Percentiles rank a stretch among this genome's conserved stretches.
phyloP scores from a whole-genome alignment of 139 green algal species.

The Coelastrella sp. region DNA sequence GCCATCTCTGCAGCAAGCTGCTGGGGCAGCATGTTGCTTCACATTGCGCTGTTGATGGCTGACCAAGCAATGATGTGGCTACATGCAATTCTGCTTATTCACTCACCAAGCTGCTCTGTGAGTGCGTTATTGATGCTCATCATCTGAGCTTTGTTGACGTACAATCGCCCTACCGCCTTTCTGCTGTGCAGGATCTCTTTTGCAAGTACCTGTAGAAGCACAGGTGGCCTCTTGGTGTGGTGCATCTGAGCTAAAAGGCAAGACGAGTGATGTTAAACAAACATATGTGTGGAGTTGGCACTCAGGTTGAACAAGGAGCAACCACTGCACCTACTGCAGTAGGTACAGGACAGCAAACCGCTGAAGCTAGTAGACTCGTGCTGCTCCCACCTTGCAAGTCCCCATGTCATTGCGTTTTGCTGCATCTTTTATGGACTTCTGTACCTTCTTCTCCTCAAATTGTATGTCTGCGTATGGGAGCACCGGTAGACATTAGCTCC shows the following conservation, averaged over 20 bases:
- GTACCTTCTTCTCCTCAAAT: constrained; percentile 84
- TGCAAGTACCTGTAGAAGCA: constrained; percentile 73
- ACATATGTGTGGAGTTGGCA: no score
- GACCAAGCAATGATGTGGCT: no score
- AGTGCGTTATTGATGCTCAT: constrained; percentile 78
- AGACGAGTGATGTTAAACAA: no score
- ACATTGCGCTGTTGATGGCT: no score
- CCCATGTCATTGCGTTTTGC: constrained; percentile 84
- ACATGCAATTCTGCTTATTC: no score
- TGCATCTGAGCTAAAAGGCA: no score
- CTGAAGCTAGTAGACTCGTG: neutral
- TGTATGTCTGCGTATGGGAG: constrained; percentile 70
- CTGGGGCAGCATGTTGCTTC: no score
- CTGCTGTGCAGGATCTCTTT: constrained; percentile 82
- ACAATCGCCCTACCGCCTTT: constrained; percentile 71
- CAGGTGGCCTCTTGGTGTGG: neutral
- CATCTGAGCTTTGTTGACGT: constrained; percentile 90
- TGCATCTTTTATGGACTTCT: constrained; percentile 81
- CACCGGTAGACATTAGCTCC: no score
- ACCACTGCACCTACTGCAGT: no score
- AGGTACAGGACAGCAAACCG: neutral
- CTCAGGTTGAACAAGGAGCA: no score
- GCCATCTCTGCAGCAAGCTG: no score
- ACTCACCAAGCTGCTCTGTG: constrained; percentile 83
- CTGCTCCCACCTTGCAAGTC: constrained; percentile 71